Conservation (phyloP, 345 rosid species). For the Citrus trifoliata region DNA sequence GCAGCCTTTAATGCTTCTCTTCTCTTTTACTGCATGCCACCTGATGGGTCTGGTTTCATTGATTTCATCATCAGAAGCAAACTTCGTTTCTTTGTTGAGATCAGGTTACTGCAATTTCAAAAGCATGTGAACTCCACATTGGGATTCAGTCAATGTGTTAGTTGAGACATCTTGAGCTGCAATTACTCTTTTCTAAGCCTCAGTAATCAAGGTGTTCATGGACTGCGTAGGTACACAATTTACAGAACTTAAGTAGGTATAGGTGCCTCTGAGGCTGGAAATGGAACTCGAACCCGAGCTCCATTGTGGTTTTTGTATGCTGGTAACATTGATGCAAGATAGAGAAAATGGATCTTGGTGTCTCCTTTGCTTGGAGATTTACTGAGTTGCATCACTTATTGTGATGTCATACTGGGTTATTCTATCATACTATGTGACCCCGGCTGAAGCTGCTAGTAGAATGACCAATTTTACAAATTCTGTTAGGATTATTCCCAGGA, state of each 20-base stretch:
- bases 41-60: not conserved
- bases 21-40: slow-evolving; percentile 12
- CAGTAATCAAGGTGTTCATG: not conserved
- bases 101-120: not conserved
- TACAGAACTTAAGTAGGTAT: not conserved
- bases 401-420: not conserved
- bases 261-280: not conserved
- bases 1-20: slow-evolving; percentile 3
- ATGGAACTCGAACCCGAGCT: not conserved
- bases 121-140: slow-evolving; percentile 7
- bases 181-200: not conserved
- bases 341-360: not conserved
- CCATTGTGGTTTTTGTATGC: not conserved
- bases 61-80: not conserved
- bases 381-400: not conserved
- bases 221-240: not conserved
- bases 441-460: not conserved
- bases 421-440: not conserved
- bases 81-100: slow-evolving; percentile 1
- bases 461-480: not conserved
- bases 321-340: not conserved
- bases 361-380: not conserved
- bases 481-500: not conserved
- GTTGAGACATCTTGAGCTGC: not conserved
- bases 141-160: slow-evolving; percentile 1